These are phyloP conservation scores for Leccinum angustisporum DNA, from an alignment of 1,284 basidiomycete species.

Conservation along the genomic window DNA sequence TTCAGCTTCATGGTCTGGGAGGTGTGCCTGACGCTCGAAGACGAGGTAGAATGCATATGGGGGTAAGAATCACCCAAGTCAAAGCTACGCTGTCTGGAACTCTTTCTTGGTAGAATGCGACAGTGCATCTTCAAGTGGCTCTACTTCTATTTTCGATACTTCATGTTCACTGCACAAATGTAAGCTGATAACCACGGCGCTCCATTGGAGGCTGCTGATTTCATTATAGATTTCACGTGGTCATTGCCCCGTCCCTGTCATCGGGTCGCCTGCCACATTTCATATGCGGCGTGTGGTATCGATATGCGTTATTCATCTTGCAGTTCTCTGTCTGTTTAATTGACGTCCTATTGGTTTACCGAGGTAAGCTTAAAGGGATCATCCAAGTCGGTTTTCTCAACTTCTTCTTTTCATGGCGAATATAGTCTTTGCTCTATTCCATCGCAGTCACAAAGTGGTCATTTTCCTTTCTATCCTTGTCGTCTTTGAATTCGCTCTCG, in stretches of 20 bases:
- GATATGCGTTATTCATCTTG: slow-evolving; percentile 6
- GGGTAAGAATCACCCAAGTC: slow-evolving; percentile 11
- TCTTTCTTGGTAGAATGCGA: slow-evolving; percentile 14
- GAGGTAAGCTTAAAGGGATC: slow-evolving; percentile 21
- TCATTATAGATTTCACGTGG: slow-evolving; percentile 15
- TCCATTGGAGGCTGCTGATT: not conserved
- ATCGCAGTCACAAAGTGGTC: slow-evolving; percentile 17
- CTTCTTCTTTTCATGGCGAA: not conserved
- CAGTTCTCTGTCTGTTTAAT: slow-evolving; percentile 10
- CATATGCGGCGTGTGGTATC: slow-evolving; percentile 18
- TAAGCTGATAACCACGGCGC: slow-evolving; percentile 1
- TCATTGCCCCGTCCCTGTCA: slow-evolving; percentile 8
- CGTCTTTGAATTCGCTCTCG: slow-evolving; percentile 6
- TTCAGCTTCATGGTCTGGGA: slow-evolving; percentile 22
- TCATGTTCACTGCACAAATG: slow-evolving; percentile 17
- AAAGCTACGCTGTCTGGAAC: not conserved
- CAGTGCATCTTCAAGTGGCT: slow-evolving; percentile 19
- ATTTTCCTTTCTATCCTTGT: slow-evolving; percentile 14
- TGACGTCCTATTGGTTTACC: slow-evolving; percentile 15
- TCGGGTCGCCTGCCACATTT: slow-evolving; percentile 12
- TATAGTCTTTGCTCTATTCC: slow-evolving; percentile 28
- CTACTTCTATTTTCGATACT: slow-evolving; percentile 25
- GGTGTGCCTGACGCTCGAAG: slow-evolving; percentile 10
- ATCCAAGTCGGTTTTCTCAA: not conserved
- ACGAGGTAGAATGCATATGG: slow-evolving; percentile 27